A percentile compares a stretch with the other conserved stretches of the same genome.
Conservation (phyloP, 345 rosid species). For the Salix exigua region DNA sequence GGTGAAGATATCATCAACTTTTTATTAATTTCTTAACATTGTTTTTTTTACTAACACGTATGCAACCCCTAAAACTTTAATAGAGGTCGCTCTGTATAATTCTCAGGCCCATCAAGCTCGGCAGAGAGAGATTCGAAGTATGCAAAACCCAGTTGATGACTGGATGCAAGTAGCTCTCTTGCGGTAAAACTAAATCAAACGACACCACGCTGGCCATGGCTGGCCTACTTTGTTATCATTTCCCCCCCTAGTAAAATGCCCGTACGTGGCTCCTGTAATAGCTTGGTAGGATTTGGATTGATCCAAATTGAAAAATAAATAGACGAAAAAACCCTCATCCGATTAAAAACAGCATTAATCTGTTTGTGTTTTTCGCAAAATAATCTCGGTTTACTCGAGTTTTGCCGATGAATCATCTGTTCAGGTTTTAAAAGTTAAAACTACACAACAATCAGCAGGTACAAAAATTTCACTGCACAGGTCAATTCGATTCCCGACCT, state of each 20-base stretch:
- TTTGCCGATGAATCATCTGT: too few species aligned
- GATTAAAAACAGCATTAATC: too few species aligned
- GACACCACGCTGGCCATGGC: background rate
- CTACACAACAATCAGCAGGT: too few species aligned
- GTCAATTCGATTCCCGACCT: too few species aligned
- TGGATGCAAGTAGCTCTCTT: background rate
- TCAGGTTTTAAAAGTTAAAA: too few species aligned
- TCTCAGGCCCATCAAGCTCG: background rate
- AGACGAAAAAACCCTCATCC: too few species aligned
- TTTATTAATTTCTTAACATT: background rate
- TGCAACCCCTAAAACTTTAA: background rate
- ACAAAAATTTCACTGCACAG: too few species aligned
- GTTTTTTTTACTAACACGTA: background rate
- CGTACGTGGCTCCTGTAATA: too few species aligned
- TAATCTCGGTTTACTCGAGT: too few species aligned
- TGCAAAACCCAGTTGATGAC: background rate
- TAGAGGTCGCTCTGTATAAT: background rate
- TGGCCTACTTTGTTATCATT: background rate
- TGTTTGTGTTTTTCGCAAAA: too few species aligned
- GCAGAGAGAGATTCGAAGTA: background rate
- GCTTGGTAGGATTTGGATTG: too few species aligned
- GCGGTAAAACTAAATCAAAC: background rate
- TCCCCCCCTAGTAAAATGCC: background rate
- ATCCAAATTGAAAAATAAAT: too few species aligned
- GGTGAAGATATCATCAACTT: background rate